These are phyloP conservation scores for Phytophthora hibernalis DNA, from an alignment of 352 stramenopile species.

Conservation along the genomic window DNA sequence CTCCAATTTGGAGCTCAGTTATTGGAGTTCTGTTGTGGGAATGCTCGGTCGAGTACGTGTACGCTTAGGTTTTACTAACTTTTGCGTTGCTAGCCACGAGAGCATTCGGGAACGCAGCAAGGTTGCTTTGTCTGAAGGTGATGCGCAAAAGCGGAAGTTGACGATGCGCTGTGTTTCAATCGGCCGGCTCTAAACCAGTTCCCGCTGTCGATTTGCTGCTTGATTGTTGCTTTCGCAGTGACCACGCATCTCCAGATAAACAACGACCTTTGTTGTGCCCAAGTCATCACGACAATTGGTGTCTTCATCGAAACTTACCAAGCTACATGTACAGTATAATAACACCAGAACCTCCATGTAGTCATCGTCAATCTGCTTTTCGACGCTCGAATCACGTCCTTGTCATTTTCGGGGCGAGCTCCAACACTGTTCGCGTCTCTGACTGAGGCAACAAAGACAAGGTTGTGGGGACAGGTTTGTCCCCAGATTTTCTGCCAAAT, in stretches of 20 bases:
- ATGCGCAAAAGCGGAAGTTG: neutral
- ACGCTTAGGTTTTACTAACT: too few species aligned
- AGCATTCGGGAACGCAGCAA: neutral
- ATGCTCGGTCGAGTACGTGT: too few species aligned
- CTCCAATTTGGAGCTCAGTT: too few species aligned
- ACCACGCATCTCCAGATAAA: neutral
- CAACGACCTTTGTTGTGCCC: neutral
- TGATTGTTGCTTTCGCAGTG: neutral
- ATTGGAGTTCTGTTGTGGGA: too few species aligned
- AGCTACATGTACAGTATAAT: too few species aligned
- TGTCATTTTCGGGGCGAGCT: constrained; percentile 4
- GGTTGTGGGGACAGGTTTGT: constrained; percentile 19
- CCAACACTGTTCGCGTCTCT: too few species aligned
- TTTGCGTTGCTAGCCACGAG: too few species aligned
- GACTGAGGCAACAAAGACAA: constrained; percentile 22
- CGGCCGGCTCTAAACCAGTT: constrained; percentile 7
- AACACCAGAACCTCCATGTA: neutral
- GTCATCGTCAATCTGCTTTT: constrained; percentile 1
- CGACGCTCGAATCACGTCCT: constrained; percentile 7
- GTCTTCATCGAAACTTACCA: neutral
- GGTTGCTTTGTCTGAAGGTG: constrained; percentile 1
- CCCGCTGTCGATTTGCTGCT: constrained; percentile 10
- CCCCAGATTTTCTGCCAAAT: constrained; percentile 4
- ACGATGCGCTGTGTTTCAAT: constrained; percentile 6
- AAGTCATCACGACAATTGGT: too few species aligned